Evolutionary conservation across 371 early-diverging fungal species (phyloP), one percentile per base, ranked within the genome.

Genomic region (Mucor velutinosus): DNA sequence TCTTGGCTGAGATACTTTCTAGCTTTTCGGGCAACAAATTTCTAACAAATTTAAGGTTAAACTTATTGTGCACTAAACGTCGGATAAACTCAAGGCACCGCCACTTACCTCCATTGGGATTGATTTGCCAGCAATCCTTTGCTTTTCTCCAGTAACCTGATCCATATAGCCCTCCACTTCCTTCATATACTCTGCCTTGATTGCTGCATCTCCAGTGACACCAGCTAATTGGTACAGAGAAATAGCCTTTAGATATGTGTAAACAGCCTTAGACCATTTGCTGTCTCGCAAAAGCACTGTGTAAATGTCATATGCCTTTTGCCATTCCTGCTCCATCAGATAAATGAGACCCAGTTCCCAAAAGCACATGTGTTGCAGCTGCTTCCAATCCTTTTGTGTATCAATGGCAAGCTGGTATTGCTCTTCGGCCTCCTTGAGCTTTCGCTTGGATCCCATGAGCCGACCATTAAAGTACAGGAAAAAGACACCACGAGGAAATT

Each of bases 251-350:
- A 87, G 69, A 64, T 93, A 94, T 0, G 80, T 75, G 74, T 92
- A 93, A 5, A 89, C 87, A 3, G 93, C 89, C 69, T 87, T 87
- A 67, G 89, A 87, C 94, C 94, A 94, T 63, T 88, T 86, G 72
- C 89, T 91, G 59, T 93, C 93, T 60, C 76, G 76, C 51, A 70
- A 67, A 29, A 94, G 72, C 0, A 78, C 71, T n/a, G 75, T 80
- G 69, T 86, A 90, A 7, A 84, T 78, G 17, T 85, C 77, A 30
- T 68, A 76, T 0, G 89, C 87, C 19, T 77, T 72, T 35, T 70
- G 67, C 87, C 87, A 93, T 21, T 86, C 69, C 3, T 82, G 77
- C 35, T 87, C 70, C 25, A 82, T 76, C 14, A 80, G 71, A 57
- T 79, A 75, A 37, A 83, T 82, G 0, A 82, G 53, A 1, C 86